Conservation (phyloP, 257 asterid species). For the Asclepias syriaca region DNA sequence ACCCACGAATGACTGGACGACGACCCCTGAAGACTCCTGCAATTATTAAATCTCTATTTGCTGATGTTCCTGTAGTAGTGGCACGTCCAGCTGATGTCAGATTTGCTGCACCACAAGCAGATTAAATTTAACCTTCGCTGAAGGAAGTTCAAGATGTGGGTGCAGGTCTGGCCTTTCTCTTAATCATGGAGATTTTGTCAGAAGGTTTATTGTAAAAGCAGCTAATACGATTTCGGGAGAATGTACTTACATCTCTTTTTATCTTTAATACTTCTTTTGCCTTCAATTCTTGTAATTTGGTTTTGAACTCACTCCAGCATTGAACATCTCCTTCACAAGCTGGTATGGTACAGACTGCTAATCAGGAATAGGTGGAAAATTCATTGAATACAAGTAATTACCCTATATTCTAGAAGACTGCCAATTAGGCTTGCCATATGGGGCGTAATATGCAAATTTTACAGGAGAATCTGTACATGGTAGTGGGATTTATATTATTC, state of each 20-base stretch:
- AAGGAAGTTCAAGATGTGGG: not conserved
- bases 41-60: constrained; percentile 61
- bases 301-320: constrained; percentile 15
- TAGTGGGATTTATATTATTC: no score
- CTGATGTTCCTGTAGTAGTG: constrained; percentile 87
- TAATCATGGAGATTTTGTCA: constrained; percentile 5
- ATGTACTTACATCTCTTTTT: not conserved
- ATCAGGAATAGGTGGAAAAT: not conserved
- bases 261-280: not conserved
- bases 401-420: no score
- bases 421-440: no score
- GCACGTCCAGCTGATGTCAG: constrained; percentile 75
- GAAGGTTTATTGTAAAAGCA: constrained; percentile 7
- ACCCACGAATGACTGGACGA: constrained; percentile 88
- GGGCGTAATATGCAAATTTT: no score
- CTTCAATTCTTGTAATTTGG: constrained; percentile 17
- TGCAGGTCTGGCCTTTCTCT: not conserved
- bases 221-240: constrained; percentile 1
- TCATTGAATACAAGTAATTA: not conserved
- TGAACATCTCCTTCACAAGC: not conserved
- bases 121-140: constrained; percentile 25
- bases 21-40: constrained; percentile 84
- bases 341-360: not conserved
- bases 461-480: no score
- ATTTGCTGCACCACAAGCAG: constrained; percentile 85